phyloP scores from a whole-genome alignment of 2,329 filamentous ascomycete genomes.

The Aspergillus sp. region DNA sequence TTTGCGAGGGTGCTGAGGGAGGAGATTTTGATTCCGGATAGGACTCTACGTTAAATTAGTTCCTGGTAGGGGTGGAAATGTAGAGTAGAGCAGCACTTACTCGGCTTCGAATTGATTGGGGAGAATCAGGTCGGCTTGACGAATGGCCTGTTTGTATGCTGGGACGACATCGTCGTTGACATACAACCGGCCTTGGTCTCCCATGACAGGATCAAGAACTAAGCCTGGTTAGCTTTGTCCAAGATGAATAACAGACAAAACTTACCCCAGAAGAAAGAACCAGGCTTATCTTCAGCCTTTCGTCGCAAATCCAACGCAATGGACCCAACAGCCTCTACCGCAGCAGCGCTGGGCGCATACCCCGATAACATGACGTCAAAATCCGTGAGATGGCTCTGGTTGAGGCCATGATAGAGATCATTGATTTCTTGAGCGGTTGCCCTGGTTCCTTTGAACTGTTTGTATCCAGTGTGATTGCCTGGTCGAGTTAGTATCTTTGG shows the following conservation, averaged over 20 bases:
- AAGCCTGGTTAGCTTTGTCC: background rate
- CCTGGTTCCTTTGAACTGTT: conserved; percentile 78
- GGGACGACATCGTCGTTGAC: conserved; percentile 88
- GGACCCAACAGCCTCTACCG: conserved; percentile 75
- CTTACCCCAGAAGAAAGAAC: conserved; percentile 82
- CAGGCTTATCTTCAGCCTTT: conserved; percentile 58
- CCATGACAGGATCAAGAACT: conserved; percentile 97
- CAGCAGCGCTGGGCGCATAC: conserved; percentile 83
- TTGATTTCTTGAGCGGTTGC: conserved; percentile 77
- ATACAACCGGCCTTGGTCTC: conserved; percentile 87
- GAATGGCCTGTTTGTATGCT: conserved; percentile 75
- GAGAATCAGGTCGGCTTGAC: conserved; percentile 81
- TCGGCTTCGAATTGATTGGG: conserved; percentile 98
- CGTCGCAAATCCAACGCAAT: conserved; percentile 77
- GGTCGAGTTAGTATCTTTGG: conserved; percentile 5
- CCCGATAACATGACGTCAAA: conserved; percentile 95
- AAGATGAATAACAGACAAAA: conserved; percentile 2
- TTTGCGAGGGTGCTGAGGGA: conserved; percentile 67
- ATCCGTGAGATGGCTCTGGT: conserved; percentile 75
- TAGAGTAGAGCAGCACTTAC: conserved; percentile 47
- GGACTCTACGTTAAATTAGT: conserved; percentile 51
- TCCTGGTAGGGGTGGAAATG: background rate
- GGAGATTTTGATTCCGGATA: conserved; percentile 78
- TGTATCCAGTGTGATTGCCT: conserved; percentile 96
- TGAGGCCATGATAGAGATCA: conserved; percentile 78